Evolutionary conservation across 2,329 filamentous ascomycete species (phyloP).

Genomic region (Fusarium solani-melongenae): DNA sequence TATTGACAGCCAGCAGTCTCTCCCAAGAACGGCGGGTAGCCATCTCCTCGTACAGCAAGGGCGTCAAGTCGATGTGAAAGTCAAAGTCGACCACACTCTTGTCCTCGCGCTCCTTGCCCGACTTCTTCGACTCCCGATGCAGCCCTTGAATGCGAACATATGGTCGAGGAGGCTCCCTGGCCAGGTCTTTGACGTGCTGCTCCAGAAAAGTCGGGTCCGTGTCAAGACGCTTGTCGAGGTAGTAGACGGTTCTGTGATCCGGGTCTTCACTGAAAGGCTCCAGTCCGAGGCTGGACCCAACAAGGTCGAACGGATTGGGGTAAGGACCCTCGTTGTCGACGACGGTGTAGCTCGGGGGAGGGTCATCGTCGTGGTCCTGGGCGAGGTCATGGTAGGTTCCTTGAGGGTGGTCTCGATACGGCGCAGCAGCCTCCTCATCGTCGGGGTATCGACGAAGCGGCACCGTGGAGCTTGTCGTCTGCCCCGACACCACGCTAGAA

Average conservation of each 20-base stretch:
- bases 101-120: slow-evolving; percentile 59
- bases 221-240: slow-evolving; percentile 59
- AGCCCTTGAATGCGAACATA: slow-evolving; percentile 64
- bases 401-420: slow-evolving; percentile 22
- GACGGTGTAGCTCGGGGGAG: slow-evolving; percentile 36
- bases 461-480: slow-evolving; percentile 30
- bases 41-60: slow-evolving; percentile 64
- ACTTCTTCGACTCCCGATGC: slow-evolving; percentile 59
- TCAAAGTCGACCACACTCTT: slow-evolving; percentile 68
- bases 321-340: slow-evolving; percentile 29
- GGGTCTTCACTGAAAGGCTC: slow-evolving; percentile 46
- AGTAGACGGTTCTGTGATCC: slow-evolving; percentile 52
- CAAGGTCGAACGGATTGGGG: slow-evolving; percentile 21
- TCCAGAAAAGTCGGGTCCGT: slow-evolving; percentile 57
- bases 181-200: slow-evolving; percentile 56
- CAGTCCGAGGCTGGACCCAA: slow-evolving; percentile 35
- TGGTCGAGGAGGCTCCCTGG: slow-evolving; percentile 63
- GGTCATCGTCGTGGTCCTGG: slow-evolving; percentile 13
- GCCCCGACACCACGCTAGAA: slow-evolving; percentile 24
- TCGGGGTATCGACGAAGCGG: slow-evolving; percentile 38
- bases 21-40: slow-evolving; percentile 54
- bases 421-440: slow-evolving; percentile 8
- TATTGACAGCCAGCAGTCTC: slow-evolving; percentile 62
- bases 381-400: slow-evolving; percentile 6
- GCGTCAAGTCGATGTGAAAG: slow-evolving; percentile 67